These are phyloP conservation scores for Coemansia sp. DNA, from an alignment of 371 early-diverging fungal species.

Conservation along the genomic window DNA sequence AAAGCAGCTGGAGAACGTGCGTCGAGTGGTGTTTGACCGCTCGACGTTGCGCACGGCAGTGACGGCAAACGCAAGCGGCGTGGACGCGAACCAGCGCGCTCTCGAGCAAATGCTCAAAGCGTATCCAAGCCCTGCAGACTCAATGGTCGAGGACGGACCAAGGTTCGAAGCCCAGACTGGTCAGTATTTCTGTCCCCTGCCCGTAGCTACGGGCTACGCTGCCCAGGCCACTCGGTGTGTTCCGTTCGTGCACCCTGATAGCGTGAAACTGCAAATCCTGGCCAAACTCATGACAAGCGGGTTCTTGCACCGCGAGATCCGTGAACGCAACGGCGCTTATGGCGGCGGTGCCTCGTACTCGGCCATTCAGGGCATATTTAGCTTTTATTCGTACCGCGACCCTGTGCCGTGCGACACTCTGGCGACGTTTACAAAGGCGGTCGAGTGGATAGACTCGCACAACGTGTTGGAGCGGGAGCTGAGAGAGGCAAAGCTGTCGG, in stretches of 20 bases:
- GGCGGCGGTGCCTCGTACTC: conserved; percentile 84
- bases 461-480: conserved; percentile 60
- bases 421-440: conserved; percentile 62
- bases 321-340: conserved; percentile 96
- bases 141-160: neutral
- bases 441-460: conserved; percentile 63
- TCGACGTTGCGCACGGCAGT: conserved; percentile 66
- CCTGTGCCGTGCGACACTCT: conserved; percentile 77
- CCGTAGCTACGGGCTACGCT: conserved; percentile 85
- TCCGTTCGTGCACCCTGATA: conserved; percentile 81
- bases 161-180: conserved; percentile 15
- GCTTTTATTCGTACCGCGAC: conserved; percentile 92
- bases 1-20: conserved; percentile 56
- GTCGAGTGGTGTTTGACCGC: conserved; percentile 37
- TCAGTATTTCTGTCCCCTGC: conserved; percentile 62
- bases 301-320: conserved; percentile 88
- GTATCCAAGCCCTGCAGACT: conserved; percentile 15
- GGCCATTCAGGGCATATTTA: conserved; percentile 73
- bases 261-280: conserved; percentile 73
- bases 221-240: conserved; percentile 72
- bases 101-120: conserved; percentile 55
- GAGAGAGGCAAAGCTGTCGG: conserved; percentile 87
- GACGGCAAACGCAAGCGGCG: conserved; percentile 64
- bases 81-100: conserved; percentile 59
- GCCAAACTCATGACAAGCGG: conserved; percentile 79